Evolutionary conservation across 805 yeast genomes (phyloP).

Genomic region (Martiniozyma abietophila): DNA sequence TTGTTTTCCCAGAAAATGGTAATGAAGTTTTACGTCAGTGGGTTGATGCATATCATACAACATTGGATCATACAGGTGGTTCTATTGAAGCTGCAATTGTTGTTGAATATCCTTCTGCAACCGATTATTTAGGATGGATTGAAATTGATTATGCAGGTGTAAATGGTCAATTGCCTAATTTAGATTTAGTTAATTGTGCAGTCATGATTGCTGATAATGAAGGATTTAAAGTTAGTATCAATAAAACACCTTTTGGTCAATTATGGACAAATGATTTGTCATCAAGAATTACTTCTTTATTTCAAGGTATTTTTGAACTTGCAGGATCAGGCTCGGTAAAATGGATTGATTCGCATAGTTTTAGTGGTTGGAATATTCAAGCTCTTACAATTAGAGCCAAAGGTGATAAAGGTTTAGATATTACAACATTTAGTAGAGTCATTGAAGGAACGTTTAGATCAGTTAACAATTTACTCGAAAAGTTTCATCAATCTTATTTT

Average conservation of each 20-base stretch:
- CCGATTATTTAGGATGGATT: slow-evolving; percentile 62
- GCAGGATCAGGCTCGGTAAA: slow-evolving; percentile 56
- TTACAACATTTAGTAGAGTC: slow-evolving; percentile 86
- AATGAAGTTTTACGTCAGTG: slow-evolving; percentile 64
- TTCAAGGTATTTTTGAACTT: slow-evolving; percentile 58
- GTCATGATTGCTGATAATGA: slow-evolving; percentile 69
- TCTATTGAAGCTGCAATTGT: slow-evolving; percentile 86
- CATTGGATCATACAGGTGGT: slow-evolving; percentile 84
- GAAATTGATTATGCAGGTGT: slow-evolving; percentile 80
- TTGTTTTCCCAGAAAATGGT: slow-evolving; percentile 73
- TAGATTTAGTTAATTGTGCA: slow-evolving; percentile 81
- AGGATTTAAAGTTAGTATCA: slow-evolving; percentile 59
- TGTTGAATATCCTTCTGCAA: slow-evolving; percentile 57
- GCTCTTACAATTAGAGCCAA: slow-evolving; percentile 71
- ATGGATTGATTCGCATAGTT: slow-evolving; percentile 73
- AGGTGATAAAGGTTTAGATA: slow-evolving; percentile 48
- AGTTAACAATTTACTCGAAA: slow-evolving; percentile 85
- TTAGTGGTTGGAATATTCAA: slow-evolving; percentile 94
- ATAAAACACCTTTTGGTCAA: slow-evolving; percentile 41
- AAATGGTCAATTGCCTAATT: slow-evolving; percentile 92
- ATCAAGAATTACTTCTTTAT: slow-evolving; percentile 48
- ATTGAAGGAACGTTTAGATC: slow-evolving; percentile 83
- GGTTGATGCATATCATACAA: slow-evolving; percentile 90
- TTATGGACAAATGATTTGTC: slow-evolving; percentile 39
- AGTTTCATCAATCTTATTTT: slow-evolving; percentile 94